phyloP scores from a whole-genome alignment of 169 alveolate species.

The Eimeria maxima region DNA sequence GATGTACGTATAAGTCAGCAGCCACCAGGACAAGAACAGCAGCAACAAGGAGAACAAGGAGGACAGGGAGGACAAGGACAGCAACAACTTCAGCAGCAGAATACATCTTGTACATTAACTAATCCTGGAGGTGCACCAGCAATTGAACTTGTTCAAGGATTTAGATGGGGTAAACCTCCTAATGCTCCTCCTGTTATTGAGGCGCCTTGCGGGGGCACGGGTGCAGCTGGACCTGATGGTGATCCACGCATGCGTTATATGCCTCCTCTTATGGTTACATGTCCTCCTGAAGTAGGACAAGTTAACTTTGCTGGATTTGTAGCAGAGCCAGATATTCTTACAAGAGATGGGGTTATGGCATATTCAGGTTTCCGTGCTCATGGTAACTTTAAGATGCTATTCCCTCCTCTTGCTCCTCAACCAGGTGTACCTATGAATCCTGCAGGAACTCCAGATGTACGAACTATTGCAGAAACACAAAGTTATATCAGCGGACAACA shows the following conservation, averaged over 20 bases:
- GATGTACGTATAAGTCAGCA: constrained; percentile 75
- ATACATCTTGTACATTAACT: background rate
- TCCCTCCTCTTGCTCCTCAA: constrained; percentile 89
- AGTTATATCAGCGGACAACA: background rate
- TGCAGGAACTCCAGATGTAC: constrained; percentile 88
- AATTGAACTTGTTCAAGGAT: constrained; percentile 87
- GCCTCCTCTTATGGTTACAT: constrained; percentile 89
- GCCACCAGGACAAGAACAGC: constrained; percentile 71
- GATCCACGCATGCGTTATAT: constrained; percentile 76
- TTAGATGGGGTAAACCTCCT: constrained; percentile 87
- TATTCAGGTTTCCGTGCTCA: constrained; percentile 86
- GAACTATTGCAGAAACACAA: constrained; percentile 58
- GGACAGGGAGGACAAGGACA: background rate
- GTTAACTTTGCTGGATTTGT: constrained; percentile 86
- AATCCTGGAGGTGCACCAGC: constrained; percentile 22
- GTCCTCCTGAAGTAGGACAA: constrained; percentile 89
- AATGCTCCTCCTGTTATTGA: constrained; percentile 62
- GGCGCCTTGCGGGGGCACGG: background rate
- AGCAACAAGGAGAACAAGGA: constrained; percentile 7
- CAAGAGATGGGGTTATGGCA: constrained; percentile 88
- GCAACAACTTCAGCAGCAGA: constrained; percentile 43
- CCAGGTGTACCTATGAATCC: constrained; percentile 87
- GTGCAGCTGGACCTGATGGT: constrained; percentile 69
- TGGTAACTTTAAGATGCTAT: constrained; percentile 87
- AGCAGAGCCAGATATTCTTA: constrained; percentile 88